Evolutionary conservation across 129 eudicot genomes (phyloP).

Genomic region (Artemisia tridentata): DNA sequence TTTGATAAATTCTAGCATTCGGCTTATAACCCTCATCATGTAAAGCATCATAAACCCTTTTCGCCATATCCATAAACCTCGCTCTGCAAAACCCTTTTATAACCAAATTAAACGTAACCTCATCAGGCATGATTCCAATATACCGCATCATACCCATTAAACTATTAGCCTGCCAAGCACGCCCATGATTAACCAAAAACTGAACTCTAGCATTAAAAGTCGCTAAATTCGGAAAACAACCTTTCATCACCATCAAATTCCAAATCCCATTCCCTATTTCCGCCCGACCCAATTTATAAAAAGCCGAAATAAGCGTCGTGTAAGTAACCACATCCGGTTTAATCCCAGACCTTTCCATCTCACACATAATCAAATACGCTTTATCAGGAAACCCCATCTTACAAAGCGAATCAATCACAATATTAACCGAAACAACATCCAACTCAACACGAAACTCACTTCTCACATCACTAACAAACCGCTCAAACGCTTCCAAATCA

Average conservation of each 20-base stretch:
- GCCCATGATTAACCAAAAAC: conserved; percentile 63
- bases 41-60: conserved; percentile 71
- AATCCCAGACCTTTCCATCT: conserved; percentile 61
- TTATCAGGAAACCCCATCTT: conserved; percentile 56
- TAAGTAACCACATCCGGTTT: conserved; percentile 74
- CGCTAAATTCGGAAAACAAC: conserved; percentile 70
- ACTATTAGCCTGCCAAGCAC: conserved; percentile 80
- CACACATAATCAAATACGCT: conserved; percentile 56
- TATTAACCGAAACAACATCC: conserved; percentile 64
- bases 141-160: conserved; percentile 67
- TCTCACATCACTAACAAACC: conserved; percentile 47
- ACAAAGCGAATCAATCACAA: conserved; percentile 68
- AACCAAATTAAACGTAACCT: conserved; percentile 79
- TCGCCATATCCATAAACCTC: conserved; percentile 70
- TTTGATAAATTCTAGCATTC: conserved; percentile 73
- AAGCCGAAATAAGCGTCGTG: conserved; percentile 68
- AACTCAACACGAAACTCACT: conserved; percentile 39
- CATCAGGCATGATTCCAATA: conserved; percentile 53
- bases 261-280: conserved; percentile 80
- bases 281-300: conserved; percentile 47
- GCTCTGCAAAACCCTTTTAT: conserved; percentile 76
- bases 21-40: conserved; percentile 66
- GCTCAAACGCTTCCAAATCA: conserved; percentile 47
- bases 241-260: conserved; percentile 77
- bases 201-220: conserved; percentile 91